phyloP scores from a whole-genome alignment of 345 rosid species.

The Fremontodendron californicum region DNA sequence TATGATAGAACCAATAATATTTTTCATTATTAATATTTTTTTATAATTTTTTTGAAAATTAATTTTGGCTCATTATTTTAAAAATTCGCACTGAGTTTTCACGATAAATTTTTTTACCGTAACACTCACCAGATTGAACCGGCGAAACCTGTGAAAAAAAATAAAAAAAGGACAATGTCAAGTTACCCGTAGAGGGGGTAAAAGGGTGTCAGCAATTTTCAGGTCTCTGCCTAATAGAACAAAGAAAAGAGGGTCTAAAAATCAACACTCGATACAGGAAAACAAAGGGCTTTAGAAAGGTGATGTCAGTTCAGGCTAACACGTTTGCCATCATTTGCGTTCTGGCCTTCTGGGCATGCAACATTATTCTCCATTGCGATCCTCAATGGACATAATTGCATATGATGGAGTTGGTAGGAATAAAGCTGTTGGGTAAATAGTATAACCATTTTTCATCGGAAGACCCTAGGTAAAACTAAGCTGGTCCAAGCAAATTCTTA shows the following conservation, averaged over 20 bases:
- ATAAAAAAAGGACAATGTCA: neutral
- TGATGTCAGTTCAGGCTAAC: slow-evolving; percentile 25
- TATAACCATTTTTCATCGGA: neutral
- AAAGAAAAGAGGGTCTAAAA: slow-evolving; percentile 19
- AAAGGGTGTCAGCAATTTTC: slow-evolving; percentile 19
- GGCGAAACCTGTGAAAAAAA: slow-evolving; percentile 7
- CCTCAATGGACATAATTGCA: neutral
- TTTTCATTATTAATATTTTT: too few species aligned
- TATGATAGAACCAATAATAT: too few species aligned
- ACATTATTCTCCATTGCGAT: neutral
- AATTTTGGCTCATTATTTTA: too few species aligned
- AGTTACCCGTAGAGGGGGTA: slow-evolving; percentile 4
- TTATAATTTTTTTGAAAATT: too few species aligned
- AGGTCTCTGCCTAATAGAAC: slow-evolving; percentile 13
- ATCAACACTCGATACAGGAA: slow-evolving; percentile 39
- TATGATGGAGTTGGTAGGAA: slow-evolving; percentile 1
- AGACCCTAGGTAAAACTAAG: neutral
- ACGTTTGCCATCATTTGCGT: slow-evolving; percentile 8
- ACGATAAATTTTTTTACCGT: too few species aligned
- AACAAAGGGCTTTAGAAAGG: slow-evolving; percentile 19
- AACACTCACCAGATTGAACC: too few species aligned
- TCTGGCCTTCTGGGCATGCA: slow-evolving; percentile 1
- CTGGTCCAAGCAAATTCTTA: neutral
- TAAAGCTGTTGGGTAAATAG: neutral
- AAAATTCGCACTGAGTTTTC: too few species aligned